phyloP scores from a whole-genome alignment of 352 stramenopile genomes.

The Phytopythium boreale region DNA sequence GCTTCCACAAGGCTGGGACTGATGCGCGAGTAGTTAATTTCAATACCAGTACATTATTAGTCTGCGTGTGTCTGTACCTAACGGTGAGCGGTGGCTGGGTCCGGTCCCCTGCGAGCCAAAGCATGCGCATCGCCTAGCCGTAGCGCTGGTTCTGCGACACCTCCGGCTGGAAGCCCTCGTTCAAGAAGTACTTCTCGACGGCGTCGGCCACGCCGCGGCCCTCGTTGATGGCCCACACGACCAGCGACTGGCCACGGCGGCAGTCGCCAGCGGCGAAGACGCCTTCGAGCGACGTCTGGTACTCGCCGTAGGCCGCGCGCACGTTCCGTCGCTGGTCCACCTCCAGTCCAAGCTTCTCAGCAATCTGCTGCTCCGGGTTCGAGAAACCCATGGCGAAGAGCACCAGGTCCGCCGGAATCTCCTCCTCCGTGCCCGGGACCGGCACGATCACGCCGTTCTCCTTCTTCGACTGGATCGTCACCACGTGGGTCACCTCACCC shows the following conservation, averaged over 20 bases:
- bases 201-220: slow-evolving; percentile 91
- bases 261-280: slow-evolving; percentile 98
- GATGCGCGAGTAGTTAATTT: slow-evolving; percentile 5
- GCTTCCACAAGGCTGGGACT: not conserved
- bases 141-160: slow-evolving; percentile 81
- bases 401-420: slow-evolving; percentile 93
- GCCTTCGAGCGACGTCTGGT: slow-evolving; percentile 92
- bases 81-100: not conserved
- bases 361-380: slow-evolving; percentile 91
- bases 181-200: slow-evolving; percentile 82
- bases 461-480: slow-evolving; percentile 46
- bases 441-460: slow-evolving; percentile 69
- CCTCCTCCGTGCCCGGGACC: slow-evolving; percentile 88
- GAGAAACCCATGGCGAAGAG: slow-evolving; percentile 98
- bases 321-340: slow-evolving; percentile 95
- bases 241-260: slow-evolving; percentile 94
- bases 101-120: not conserved
- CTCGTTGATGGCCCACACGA: slow-evolving; percentile 99
- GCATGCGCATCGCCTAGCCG: slow-evolving; percentile 24
- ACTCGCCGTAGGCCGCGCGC: slow-evolving; percentile 91
- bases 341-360: slow-evolving; percentile 87
- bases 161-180: slow-evolving; percentile 74
- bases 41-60: slow-evolving; percentile 24
- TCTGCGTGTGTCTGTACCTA: slow-evolving; percentile 9
- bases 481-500: slow-evolving; percentile 75